Percentiles rank a stretch among this genome's conserved stretches.
Conservation (phyloP, 345 rosid genomes). For the Salix suchowensis region DNA sequence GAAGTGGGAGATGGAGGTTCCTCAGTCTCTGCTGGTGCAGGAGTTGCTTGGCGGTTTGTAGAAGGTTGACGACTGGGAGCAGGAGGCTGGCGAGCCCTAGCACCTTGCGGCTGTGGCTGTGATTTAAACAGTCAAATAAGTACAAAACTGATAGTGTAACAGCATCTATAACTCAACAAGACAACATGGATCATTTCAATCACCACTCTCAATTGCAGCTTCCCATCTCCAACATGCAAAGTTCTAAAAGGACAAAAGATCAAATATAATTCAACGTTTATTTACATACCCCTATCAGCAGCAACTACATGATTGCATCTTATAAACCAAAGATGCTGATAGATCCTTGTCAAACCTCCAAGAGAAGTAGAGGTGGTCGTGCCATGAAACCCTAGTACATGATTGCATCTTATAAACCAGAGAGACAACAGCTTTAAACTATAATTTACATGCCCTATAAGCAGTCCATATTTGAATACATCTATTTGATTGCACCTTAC, state of each 20-base stretch:
- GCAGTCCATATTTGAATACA: not conserved
- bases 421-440: not conserved
- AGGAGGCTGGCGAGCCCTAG: conserved; percentile 35
- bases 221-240: not conserved
- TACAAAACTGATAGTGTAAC: not conserved
- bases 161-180: not conserved
- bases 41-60: conserved; percentile 31
- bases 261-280: not conserved
- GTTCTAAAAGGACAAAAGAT: not conserved
- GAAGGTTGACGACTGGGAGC: conserved; percentile 27
- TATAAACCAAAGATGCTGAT: not conserved
- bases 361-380: not conserved
- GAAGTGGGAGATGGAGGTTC: conserved; percentile 63
- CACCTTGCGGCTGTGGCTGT: conserved; percentile 38
- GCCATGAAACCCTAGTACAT: not conserved
- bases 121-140: not conserved
- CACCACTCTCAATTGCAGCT: not conserved
- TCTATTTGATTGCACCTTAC: too few species aligned
- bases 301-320: too few species aligned
- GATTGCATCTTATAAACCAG: not conserved
- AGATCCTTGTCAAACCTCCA: not conserved
- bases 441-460: not conserved
- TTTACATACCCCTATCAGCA: too few species aligned
- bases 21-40: conserved; percentile 36
- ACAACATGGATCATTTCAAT: not conserved